Evolutionary conservation across 2,329 filamentous ascomycete genomes (phyloP).

Genomic region (Podosphaera fusca): DNA sequence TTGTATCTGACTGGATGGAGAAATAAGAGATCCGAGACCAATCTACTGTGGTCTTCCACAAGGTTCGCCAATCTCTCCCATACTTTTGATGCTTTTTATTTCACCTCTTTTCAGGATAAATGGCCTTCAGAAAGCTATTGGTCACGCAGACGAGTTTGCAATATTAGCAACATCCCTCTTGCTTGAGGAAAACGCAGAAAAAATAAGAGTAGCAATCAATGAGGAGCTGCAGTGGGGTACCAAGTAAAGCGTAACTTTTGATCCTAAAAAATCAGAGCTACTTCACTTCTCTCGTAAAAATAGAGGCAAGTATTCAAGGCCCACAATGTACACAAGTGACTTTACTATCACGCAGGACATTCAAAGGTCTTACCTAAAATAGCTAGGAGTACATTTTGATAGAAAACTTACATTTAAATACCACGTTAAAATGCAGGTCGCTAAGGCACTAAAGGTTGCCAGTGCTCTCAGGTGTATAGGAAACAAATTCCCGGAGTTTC

Average conservation of each 20-base stretch:
- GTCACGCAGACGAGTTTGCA: not conserved
- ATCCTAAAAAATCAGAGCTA: not conserved
- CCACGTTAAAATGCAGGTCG: not conserved
- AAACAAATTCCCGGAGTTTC: not conserved
- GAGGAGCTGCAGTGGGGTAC: too few relatives aligned
- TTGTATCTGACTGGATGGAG: not conserved
- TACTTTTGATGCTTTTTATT: not conserved
- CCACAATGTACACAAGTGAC: not conserved
- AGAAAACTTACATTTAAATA: too few relatives aligned
- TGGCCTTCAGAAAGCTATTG: not conserved
- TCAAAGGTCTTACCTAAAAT: not conserved
- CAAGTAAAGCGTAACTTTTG: too few relatives aligned
- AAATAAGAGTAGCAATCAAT: too few relatives aligned
- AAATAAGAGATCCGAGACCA: not conserved
- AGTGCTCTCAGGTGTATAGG: not conserved
- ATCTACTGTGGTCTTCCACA: not conserved
- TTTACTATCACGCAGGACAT: not conserved
- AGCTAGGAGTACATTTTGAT: too few relatives aligned
- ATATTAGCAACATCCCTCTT: not conserved
- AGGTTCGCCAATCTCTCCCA: not conserved
- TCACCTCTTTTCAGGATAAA: not conserved
- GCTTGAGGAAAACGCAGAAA: not conserved
- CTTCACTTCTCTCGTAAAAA: not conserved
- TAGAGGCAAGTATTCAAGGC: not conserved
- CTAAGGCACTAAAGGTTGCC: not conserved